Base-by-base conservation (phyloP, 805 yeast species). In the Debaryomyces hansenii region DNA sequence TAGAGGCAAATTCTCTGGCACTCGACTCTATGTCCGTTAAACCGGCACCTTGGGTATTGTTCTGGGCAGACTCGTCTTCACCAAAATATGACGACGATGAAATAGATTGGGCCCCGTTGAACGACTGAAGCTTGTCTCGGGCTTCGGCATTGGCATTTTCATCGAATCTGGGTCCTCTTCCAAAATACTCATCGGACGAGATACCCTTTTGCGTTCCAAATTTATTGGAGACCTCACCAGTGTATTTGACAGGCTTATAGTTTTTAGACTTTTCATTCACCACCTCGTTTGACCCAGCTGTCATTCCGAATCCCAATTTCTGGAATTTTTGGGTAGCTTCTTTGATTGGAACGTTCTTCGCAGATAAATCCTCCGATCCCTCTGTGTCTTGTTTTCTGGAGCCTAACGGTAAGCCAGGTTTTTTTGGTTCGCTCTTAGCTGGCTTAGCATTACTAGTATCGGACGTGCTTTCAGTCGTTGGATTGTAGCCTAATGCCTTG, bases 71-170 rank as follows among this genome's bases (percentile, higher is more conserved):
- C 53, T 87, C 85, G 24, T 83, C 88, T 62, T 89, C 92, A 37
- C 97, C 97, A 57, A 91, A 94, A 69, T 94, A 94, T 8, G 94
- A 83, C 31, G 91, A 79, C 1, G 97, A 90, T 1, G 98, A 92
- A 54, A 94, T 94, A 5, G 96, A 81, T 39, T 87, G 85, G 1
- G 98, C 96, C 45, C 92, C 94, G 48, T 80, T 81, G 68, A 88
- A 94, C 4, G 85, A 72, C 64, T 85, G 90, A 45, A 94, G 74
- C 59, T 94, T 91, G n/a, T 79, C 62, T 52, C 78, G 78, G 1
- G 97, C 97, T 66, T 90, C 97, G 39, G 77, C 77, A 45, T 85
- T 85, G 34, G 88, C 87, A 2, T 74, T 75, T 53, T 87, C 86
- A 59, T 90, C 97, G 60, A 80, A 89, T 20, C 83, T 72, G 2